These are phyloP conservation scores for Blastocystis hominis DNA, from an alignment of 352 stramenopile species.

Conservation along the genomic window DNA sequence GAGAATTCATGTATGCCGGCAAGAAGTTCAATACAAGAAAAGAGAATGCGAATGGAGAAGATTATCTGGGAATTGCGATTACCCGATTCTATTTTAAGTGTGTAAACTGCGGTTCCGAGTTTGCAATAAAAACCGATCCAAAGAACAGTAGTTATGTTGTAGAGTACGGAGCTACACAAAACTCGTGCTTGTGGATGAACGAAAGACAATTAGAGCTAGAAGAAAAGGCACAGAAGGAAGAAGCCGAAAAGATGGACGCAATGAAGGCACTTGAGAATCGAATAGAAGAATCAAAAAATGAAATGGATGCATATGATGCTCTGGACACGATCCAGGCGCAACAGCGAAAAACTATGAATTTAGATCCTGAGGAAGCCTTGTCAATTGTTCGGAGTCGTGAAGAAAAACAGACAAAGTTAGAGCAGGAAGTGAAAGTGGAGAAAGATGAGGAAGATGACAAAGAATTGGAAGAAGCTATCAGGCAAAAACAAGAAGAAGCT, in stretches of 20 bases:
- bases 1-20: slow-evolving; percentile 94
- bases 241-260: slow-evolving; percentile 84
- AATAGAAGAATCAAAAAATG: slow-evolving; percentile 89
- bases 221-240: slow-evolving; percentile 68
- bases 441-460: slow-evolving; percentile 5
- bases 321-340: slow-evolving; percentile 92
- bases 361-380: slow-evolving; percentile 56
- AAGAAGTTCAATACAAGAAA: slow-evolving; percentile 99
- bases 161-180: slow-evolving; percentile 85
- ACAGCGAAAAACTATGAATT: slow-evolving; percentile 71
- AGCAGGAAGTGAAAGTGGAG: not conserved
- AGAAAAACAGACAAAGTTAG: slow-evolving; percentile 52
- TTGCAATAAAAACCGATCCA: slow-evolving; percentile 95
- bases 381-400: slow-evolving; percentile 26
- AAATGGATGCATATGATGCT: slow-evolving; percentile 96
- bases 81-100: slow-evolving; percentile 97
- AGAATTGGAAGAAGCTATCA: not conserved
- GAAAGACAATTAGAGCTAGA: slow-evolving; percentile 69
- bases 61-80: slow-evolving; percentile 88
- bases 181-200: slow-evolving; percentile 91
- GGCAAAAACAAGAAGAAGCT: not conserved
- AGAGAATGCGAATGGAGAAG: slow-evolving; percentile 84
- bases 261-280: slow-evolving; percentile 96
- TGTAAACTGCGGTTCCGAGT: slow-evolving; percentile 80
- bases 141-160: slow-evolving; percentile 93